Evolutionary conservation across 179 eudicot genomes (phyloP).

Genomic region (Drosera spatulata): DNA sequence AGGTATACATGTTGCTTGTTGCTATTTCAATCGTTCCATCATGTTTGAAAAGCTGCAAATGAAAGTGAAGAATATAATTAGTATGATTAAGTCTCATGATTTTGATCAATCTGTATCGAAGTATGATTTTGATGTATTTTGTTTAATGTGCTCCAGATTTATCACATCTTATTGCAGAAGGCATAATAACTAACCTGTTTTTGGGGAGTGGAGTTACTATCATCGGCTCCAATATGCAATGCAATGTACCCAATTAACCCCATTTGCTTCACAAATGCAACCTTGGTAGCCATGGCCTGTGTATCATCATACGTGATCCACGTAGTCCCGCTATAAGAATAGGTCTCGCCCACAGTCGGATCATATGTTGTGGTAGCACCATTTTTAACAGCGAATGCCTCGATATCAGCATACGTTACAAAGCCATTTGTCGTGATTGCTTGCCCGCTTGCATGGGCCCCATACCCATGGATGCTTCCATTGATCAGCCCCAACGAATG

Average conservation of each 20-base stretch:
- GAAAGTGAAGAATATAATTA: too few relatives aligned
- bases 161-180: too few relatives aligned
- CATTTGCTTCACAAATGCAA: background rate
- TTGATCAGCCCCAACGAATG: background rate
- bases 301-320: constrained; percentile 1
- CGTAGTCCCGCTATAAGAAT: constrained; percentile 1
- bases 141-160: too few relatives aligned
- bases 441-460: background rate
- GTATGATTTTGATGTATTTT: too few relatives aligned
- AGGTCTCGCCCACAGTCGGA: background rate
- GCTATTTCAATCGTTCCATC: too few relatives aligned
- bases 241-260: constrained; percentile 1
- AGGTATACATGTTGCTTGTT: too few relatives aligned
- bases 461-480: background rate
- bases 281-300: background rate
- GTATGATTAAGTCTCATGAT: too few relatives aligned
- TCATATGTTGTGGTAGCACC: background rate
- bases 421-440: background rate
- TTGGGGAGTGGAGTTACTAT: background rate
- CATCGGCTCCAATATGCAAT: constrained; percentile 2
- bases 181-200: background rate
- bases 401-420: background rate
- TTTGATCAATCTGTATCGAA: too few relatives aligned
- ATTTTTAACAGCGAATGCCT: background rate
- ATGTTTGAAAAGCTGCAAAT: too few relatives aligned